Percentiles rank a stretch among this genome's conserved stretches.
These are phyloP conservation scores for Stephanocyclus meneghinianus DNA, from an alignment of 352 stramenopile species.

Conservation along the genomic window DNA sequence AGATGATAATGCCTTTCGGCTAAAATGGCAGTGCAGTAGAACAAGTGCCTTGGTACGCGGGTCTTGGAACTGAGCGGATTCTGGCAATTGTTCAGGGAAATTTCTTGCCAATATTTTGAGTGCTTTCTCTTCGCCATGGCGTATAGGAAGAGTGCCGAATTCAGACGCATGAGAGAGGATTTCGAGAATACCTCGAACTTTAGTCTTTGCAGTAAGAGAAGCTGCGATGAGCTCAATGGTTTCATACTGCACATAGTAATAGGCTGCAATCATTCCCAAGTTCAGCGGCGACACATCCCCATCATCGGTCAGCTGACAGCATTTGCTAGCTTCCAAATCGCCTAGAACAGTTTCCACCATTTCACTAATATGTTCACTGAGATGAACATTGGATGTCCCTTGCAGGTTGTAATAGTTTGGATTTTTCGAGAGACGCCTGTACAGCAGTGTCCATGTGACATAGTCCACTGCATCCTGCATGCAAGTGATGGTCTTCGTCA, in stretches of 20 bases:
- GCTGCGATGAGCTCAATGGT: slow-evolving; percentile 99
- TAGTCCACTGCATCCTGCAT: slow-evolving; percentile 99
- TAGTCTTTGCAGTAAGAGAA: slow-evolving; percentile 94
- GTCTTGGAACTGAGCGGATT: slow-evolving; percentile 87
- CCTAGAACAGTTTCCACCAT: slow-evolving; percentile 96
- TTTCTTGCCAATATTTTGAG: slow-evolving; percentile 92
- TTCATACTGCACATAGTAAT: slow-evolving; percentile 99
- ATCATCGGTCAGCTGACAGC: slow-evolving; percentile 93
- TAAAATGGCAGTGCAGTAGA: slow-evolving; percentile 96
- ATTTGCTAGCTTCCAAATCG: slow-evolving; percentile 95
- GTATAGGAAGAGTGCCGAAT: slow-evolving; percentile 91
- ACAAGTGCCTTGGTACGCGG: slow-evolving; percentile 95
- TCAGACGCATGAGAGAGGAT: slow-evolving; percentile 96
- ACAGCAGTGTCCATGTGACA: slow-evolving; percentile 99
- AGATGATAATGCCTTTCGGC: slow-evolving; percentile 88
- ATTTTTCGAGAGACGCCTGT: slow-evolving; percentile 97
- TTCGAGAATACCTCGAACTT: slow-evolving; percentile 92
- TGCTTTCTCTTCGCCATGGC: slow-evolving; percentile 91
- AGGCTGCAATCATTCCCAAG: slow-evolving; percentile 98
- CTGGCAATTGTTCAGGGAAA: slow-evolving; percentile 89
- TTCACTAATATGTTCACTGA: slow-evolving; percentile 98
- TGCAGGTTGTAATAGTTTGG: slow-evolving; percentile 99
- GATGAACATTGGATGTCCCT: slow-evolving; percentile 87
- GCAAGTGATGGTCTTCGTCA: slow-evolving; percentile 96
- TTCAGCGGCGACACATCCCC: slow-evolving; percentile 94